Base-by-base conservation (phyloP, 169 alveolate genomes). In the Plasmodium reichenowi region DNA sequence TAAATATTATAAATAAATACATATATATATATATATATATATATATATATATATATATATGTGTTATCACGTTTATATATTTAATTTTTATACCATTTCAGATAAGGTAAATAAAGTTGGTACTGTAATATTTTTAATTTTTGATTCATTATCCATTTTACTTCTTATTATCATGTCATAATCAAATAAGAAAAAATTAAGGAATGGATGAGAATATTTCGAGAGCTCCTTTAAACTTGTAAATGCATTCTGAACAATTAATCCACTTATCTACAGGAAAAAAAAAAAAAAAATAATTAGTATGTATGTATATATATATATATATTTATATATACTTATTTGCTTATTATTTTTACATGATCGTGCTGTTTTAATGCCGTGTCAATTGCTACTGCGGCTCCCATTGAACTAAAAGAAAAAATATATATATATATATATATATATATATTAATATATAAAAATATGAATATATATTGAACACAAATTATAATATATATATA, bases 361-460 rank as follows among this genome's bases (percentile, higher is more conserved):
- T 83, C 32, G 3, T n/a, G 56, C 47, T 83, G 54, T 60, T 22
- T 83, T 3, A n/a, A 13, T 13, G 85, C 85, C 4, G 72, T 54
- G 54, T 83, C 91, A 54, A 83, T 71, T 8, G 91, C 91, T 3
- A 83, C 76, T 10, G 91, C 91, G 1, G 74, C 26, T 13, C 91
- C 91, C 91, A 83, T 83, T 20, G 91, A 83, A 6, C 88, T 76
- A 58, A 7, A 20, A 9, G n/a, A 43, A 47, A 68, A n/a, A 45
- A 68, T 43, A 17, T 15, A 45, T 67, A 0, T 17, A 4, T 13
- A 17, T 20, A 20, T 43, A 68, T 2, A 17, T 1, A 3, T 20
- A 24, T 70, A 22, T 8, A 15, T 48, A 43, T 29, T 5, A 17
- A 50, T 13, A 48, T 10, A 12, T 26, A 22, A 6, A 47, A 47